A percentile compares a stretch with the other conserved stretches of the same genome.
Evolutionary conservation across 352 stramenopile species (phyloP).

Genomic region (Peronospora belbahrii): DNA sequence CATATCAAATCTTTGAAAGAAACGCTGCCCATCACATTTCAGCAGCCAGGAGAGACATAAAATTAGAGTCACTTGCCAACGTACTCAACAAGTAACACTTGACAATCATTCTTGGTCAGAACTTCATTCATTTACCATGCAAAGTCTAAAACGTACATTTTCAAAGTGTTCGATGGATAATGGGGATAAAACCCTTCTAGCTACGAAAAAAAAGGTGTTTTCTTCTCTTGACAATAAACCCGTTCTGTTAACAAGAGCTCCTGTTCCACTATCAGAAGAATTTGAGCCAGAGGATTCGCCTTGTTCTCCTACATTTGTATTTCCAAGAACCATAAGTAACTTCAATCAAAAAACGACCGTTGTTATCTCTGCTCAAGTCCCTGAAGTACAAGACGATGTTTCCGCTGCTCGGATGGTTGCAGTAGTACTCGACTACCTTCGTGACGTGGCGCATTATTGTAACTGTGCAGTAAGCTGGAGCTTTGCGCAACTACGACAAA

Average conservation of each 20-base stretch:
- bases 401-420: slow-evolving; percentile 38
- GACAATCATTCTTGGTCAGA: slow-evolving; percentile 2
- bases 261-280: slow-evolving; percentile 10
- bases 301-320: slow-evolving; percentile 14
- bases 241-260: slow-evolving; percentile 38
- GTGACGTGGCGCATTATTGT: slow-evolving; percentile 56
- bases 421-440: slow-evolving; percentile 48
- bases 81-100: slow-evolving; percentile 1
- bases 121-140: slow-evolving; percentile 6
- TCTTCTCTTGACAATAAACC: slow-evolving; percentile 26
- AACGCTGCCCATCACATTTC: slow-evolving; percentile 8
- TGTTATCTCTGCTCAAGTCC: slow-evolving; percentile 6
- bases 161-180: slow-evolving; percentile 64
- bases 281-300: slow-evolving; percentile 32
- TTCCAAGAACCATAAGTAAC: slow-evolving; percentile 4
- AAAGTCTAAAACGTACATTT: slow-evolving; percentile 65
- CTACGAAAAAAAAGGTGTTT: slow-evolving; percentile 51
- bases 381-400: slow-evolving; percentile 11
- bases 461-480: slow-evolving; percentile 36
- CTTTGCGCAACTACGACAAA: slow-evolving; percentile 49
- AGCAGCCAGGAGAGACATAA: not conserved
- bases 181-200: slow-evolving; percentile 15
- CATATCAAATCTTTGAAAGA: slow-evolving; percentile 16
- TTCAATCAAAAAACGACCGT: slow-evolving; percentile 4
- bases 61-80: slow-evolving; percentile 15